Conservation (phyloP, 306 rosid genomes). For the Cucumis sativus region DNA sequence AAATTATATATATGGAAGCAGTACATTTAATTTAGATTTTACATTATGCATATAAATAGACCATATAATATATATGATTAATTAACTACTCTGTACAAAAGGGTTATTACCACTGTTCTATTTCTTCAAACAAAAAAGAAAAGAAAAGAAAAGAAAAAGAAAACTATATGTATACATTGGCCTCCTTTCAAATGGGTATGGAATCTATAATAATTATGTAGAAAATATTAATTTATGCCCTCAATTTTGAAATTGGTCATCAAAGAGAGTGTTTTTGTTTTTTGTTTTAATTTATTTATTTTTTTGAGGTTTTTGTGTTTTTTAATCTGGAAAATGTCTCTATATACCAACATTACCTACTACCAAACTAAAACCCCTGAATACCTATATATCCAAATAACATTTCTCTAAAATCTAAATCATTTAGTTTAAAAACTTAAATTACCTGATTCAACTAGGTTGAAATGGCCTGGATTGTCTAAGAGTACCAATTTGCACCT, state of each 20-base stretch:
- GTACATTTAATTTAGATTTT: no score
- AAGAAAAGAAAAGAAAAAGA: not conserved
- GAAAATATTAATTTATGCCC: not conserved
- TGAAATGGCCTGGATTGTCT: not conserved
- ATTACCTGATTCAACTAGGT: not conserved
- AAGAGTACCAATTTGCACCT: conserved; percentile 53
- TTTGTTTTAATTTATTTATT: not conserved
- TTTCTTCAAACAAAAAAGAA: not conserved
- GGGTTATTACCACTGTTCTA: not conserved
- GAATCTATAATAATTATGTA: not conserved
- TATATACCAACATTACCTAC: conserved; percentile 7
- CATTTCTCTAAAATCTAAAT: not conserved
- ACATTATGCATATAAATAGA: no score
- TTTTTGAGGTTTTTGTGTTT: no score
- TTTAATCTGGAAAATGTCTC: not conserved
- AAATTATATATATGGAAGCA: not conserved
- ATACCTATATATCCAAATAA: not conserved
- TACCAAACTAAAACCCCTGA: conserved; percentile 5
- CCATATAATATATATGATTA: no score
- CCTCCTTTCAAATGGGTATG: not conserved
- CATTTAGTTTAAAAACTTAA: not conserved
- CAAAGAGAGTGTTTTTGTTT: not conserved
- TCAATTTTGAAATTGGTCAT: not conserved
- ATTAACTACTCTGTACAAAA: conserved; percentile 4
- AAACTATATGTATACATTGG: not conserved